Evolutionary conservation across 2,329 filamentous ascomycete species (phyloP), one percentile per base, ranked within the genome.

Genomic region (Onygenales sp.): DNA sequence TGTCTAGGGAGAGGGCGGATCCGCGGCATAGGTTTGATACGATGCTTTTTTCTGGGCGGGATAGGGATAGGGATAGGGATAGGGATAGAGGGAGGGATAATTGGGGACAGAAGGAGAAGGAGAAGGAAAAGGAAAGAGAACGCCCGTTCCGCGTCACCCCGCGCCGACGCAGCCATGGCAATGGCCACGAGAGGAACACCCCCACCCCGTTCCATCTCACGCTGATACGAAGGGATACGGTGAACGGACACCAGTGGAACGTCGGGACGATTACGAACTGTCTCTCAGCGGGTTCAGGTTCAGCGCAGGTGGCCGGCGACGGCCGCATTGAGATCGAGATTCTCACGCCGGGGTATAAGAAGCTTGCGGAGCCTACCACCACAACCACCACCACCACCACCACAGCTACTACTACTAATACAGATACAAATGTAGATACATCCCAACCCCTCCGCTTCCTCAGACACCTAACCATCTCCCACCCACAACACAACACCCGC

Each of bases 161-260:
- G 21, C 17, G n/a, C 11, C 35, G 35, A 43, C 49, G 51, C 27
- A 57, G 41, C 33, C 21, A n/a, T 43, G 55, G 56, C 2, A 39
- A 10, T n/a, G 33, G 38, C 14, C 46, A 41, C 17, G 36, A 49
- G 54, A 8, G 8, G 39, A 14, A 11, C 11, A 27, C 36, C 39
- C 21, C 44, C 52, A 2, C 35, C 52, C 58, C 58, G 32, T 72
- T 72, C 50, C 65, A 66, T 52, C 66, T 76, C 45, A 84, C 82
- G 0, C 68, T 91, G 11, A 89, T 90, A 61, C 83, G 87, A n/a
- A 80, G 86, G 58, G 84, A 90, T 64, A 85, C 85, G 1, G 75
- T 78, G 21, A 81, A 83, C 7, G 82, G 82, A 7, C 76, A 76
- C 52, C 87, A 90, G 66, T 89, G 86, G 85, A 90, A 90, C 63